Evolutionary conservation across 2,329 filamentous ascomycete genomes (phyloP), one percentile per base, ranked within the genome.

Genomic region (Grosmannia serpens): DNA sequence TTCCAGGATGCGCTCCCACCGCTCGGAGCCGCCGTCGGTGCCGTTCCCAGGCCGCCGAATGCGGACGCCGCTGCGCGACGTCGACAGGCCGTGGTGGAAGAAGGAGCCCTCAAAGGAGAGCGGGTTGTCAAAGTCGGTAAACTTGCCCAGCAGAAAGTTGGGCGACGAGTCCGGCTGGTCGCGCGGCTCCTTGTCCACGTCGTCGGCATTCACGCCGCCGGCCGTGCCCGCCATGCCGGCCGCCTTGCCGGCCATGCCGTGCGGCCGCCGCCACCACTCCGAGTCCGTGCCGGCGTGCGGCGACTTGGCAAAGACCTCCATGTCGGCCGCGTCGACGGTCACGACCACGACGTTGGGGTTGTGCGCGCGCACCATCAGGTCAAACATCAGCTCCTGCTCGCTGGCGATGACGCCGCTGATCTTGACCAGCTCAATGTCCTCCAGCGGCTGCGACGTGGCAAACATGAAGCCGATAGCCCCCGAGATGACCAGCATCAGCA

Each of bases 261-360:
- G 49, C 33, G 76, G 75, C 62, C 71, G 69, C 24, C 76, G 74
- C 78, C 80, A 80, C 81, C 82, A 84, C 66, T 83, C 78, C 29
- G 76, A 80, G 65, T 84, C 82, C 9, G 78, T 80, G n/a, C 89
- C 88, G 15, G 92, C 88, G 68, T 92, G 88, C 61, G 88, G 89
- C 60, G 91, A 96, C 72, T 95, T 96, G 33, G 94, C 94, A 71
- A 97, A 97, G 35, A 99, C 82, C 67, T 95, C 91, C 59, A 97
- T 79, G 69, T 97, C 91, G 68, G 95, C 87, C 53, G 91, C 85
- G 62, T 88, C 85, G 44, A 99, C 84, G 2, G 87, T 87, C 49
- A 99, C 87, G 2, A 90, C 85, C 46, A 97, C 87, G 47, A 96
- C 85, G 65, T 97, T 99, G 1, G 92, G 91, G 69, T 99, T 99